Base-by-base conservation (phyloP, 352 stramenopile genomes). In the Phytopythium vexans region DNA sequence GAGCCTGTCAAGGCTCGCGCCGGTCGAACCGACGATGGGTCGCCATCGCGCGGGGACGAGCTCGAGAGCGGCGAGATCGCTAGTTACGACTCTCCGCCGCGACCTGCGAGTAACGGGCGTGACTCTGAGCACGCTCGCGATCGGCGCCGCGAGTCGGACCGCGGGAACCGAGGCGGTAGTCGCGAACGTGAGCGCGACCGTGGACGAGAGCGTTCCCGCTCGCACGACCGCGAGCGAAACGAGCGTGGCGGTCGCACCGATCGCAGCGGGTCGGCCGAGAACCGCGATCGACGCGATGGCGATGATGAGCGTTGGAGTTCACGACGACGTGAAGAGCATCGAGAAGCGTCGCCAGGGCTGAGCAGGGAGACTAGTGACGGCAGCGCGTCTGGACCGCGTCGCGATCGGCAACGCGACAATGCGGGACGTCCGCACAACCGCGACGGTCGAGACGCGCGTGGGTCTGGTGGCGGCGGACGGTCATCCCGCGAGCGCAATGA, bases 41-140 rank as follows among this genome's bases (percentile, higher is more conserved):
- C 38, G 34, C 50, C 21, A 52, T 9, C 39, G 56, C 9, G 21
- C 21, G 21, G 21, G 58, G 42, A 52, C 4, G 74, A 85, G 37
- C 36, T 85, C 15, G 74, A 85, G 48, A 85, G 71, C 16, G 74
- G 74, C 6, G 74, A 85, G 52, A 80, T 85, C 58, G 62, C 70
- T 33, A 62, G 64, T 35, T 50, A 57, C 12, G 67, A 56, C 15
- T 49, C 59, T 4, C 41, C 50, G 7, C 52, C 54, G 9, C 49
- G 34, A 10, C 41, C 45, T 6, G 45, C 49, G n/a, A 55, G 49
- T 14, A 72, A 70, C 37, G 58, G 60, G 15, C 61, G 44, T 31
- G 53, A 68, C 11, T 14, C 34, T 10, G 66, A 72, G 10, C 56
- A 43, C 8, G 49, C 34, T 11, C 65, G 62, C 45, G 49, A 54